Evolutionary conservation across 441 rosid genomes (phyloP).

Genomic region (Pelargonium citronellum): DNA sequence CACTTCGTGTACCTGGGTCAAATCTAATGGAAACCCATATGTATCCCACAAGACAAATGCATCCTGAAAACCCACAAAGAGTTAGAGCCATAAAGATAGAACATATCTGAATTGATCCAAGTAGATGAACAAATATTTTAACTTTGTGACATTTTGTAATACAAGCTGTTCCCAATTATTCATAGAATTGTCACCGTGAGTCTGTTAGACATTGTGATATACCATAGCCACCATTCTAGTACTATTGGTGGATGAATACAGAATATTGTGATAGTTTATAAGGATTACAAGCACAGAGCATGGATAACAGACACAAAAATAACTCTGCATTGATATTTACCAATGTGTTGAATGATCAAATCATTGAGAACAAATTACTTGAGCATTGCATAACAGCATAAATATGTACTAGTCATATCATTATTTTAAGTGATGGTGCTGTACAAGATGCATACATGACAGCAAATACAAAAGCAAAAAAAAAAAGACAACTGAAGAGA

Average conservation of each 20-base stretch:
- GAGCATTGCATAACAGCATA: not conserved
- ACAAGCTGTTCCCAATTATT: not conserved
- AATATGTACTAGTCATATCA: not conserved
- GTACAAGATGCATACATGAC: not conserved
- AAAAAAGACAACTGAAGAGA: not conserved
- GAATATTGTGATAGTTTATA: not conserved
- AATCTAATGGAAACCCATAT: conserved; percentile 91
- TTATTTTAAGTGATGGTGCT: not conserved
- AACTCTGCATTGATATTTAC: not conserved
- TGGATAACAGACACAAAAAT: not conserved
- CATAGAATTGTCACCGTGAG: not conserved
- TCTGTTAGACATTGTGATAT: not conserved
- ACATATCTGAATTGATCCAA: not conserved
- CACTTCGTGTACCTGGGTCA: conserved; percentile 64
- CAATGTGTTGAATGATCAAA: not conserved
- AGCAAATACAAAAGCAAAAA: not conserved
- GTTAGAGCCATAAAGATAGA: conserved; percentile 6
- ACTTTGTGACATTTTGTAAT: not conserved
- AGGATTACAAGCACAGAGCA: not conserved
- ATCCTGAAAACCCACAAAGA: conserved; percentile 54
- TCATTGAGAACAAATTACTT: too few species aligned
- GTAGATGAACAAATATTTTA: not conserved
- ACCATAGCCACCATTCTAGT: not conserved
- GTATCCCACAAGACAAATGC: conserved; percentile 97
- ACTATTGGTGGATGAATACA: conserved; percentile 3